These are phyloP conservation scores for Phytophthora pseudosyringae DNA, from an alignment of 352 stramenopile genomes.

Conservation along the genomic window DNA sequence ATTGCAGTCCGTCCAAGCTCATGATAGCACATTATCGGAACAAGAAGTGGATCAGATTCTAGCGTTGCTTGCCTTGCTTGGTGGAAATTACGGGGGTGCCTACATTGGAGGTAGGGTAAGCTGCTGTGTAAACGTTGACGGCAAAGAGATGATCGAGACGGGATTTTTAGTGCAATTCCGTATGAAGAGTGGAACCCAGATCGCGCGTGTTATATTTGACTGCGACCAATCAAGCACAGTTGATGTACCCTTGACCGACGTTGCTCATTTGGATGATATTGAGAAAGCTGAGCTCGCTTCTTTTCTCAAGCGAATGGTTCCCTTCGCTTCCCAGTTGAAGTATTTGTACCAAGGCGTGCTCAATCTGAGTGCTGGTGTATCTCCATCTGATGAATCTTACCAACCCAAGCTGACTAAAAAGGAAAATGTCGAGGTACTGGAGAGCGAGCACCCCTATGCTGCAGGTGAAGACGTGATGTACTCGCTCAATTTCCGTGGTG, in stretches of 20 bases:
- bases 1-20: conserved; percentile 14
- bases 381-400: conserved; percentile 23
- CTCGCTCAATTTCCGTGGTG: conserved; percentile 68
- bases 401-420: conserved; percentile 63
- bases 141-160: conserved; percentile 75
- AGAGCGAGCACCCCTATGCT: conserved; percentile 80
- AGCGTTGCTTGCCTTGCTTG: conserved; percentile 60
- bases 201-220: conserved; percentile 70
- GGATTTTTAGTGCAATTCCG: conserved; percentile 67
- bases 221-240: conserved; percentile 59
- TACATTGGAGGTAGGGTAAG: conserved; percentile 66
- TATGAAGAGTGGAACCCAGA: conserved; percentile 46
- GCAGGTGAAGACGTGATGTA: conserved; percentile 69
- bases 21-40: neutral
- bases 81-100: conserved; percentile 57
- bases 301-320: conserved; percentile 49
- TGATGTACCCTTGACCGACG: conserved; percentile 60
- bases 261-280: conserved; percentile 53
- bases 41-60: conserved; percentile 29
- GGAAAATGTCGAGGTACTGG: conserved; percentile 76
- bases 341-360: conserved; percentile 40
- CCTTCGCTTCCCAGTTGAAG: conserved; percentile 37
- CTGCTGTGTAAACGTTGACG: conserved; percentile 78
- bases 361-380: conserved; percentile 17
- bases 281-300: conserved; percentile 46